Evolutionary conservation across 139 green algal genomes (phyloP).

Genomic region (Zygnema cylindricum): DNA sequence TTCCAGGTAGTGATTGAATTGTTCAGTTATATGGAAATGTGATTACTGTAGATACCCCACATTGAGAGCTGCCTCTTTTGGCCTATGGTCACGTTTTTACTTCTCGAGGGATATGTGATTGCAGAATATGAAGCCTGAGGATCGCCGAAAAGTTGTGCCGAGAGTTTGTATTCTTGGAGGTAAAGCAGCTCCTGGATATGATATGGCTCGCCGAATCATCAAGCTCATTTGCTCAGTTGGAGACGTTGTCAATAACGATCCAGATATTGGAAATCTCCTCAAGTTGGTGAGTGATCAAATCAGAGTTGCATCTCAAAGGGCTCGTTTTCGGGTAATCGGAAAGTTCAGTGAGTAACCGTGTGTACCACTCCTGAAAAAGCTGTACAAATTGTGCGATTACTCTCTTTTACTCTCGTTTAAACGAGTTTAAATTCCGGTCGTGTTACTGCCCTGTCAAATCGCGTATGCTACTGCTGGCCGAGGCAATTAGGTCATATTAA

Average conservation of each 20-base stretch:
- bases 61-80: background rate
- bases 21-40: too few relatives aligned
- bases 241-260: conserved; percentile 73
- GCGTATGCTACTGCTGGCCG: too few relatives aligned
- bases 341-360: background rate
- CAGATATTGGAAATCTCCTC: conserved; percentile 90
- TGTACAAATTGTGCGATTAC: background rate
- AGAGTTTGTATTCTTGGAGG: conserved; percentile 92
- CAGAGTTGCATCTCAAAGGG: background rate
- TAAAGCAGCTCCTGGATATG: conserved; percentile 96
- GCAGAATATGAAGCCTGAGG: conserved; percentile 76
- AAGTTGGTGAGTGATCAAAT: conserved; percentile 73
- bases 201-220: conserved; percentile 99
- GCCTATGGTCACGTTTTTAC: too few relatives aligned
- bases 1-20: too few relatives aligned
- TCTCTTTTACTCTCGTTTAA: background rate
- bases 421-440: too few relatives aligned
- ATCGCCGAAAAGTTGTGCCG: conserved; percentile 80
- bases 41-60: too few relatives aligned
- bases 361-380: background rate
- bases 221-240: conserved; percentile 90
- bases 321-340: background rate
- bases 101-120: too few relatives aligned
- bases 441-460: too few relatives aligned
- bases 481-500: too few relatives aligned